These are phyloP conservation scores for Ganoderma multipileum DNA, from an alignment of 1,284 basidiomycete genomes.

Conservation along the genomic window DNA sequence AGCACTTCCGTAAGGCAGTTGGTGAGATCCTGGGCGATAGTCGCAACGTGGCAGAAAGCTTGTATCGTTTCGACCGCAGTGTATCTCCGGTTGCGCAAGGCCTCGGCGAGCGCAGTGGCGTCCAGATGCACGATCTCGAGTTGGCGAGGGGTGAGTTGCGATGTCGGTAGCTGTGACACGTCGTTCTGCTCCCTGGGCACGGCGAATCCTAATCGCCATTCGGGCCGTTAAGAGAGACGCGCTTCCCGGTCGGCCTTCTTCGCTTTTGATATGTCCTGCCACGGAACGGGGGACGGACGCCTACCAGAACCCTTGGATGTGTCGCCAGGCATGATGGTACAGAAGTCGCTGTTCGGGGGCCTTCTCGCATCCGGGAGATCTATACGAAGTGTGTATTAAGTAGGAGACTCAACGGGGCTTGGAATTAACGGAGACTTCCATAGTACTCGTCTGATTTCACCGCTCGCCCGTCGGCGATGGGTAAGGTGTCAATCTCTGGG, in stretches of 20 bases:
- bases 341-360: slow-evolving; percentile 32
- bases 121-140: slow-evolving; percentile 43
- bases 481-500: background rate
- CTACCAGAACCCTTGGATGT: slow-evolving; percentile 12
- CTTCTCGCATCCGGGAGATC: slow-evolving; percentile 22
- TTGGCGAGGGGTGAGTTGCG: slow-evolving; percentile 41
- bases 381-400: slow-evolving; percentile 25
- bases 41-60: slow-evolving; percentile 45
- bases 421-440: slow-evolving; percentile 25
- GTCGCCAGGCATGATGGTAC: slow-evolving; percentile 22
- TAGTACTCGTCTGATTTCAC: slow-evolving; percentile 24
- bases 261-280: slow-evolving; percentile 34
- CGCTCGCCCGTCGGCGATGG: slow-evolving; percentile 8
- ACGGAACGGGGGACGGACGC: slow-evolving; percentile 17
- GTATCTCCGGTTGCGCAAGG: slow-evolving; percentile 39
- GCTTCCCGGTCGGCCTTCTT: slow-evolving; percentile 42
- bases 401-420: slow-evolving; percentile 29
- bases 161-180: slow-evolving; percentile 40
- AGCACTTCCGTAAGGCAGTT: slow-evolving; percentile 68
- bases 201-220: slow-evolving; percentile 40
- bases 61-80: slow-evolving; percentile 43
- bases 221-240: slow-evolving; percentile 37
- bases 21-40: slow-evolving; percentile 46
- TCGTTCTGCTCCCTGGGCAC: slow-evolving; percentile 36
- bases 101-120: slow-evolving; percentile 42